Percentiles rank a stretch among this genome's conserved stretches.
Evolutionary conservation across 164 flowering plant species (phyloP).

Genomic region (Dillenia suffruticosa): DNA sequence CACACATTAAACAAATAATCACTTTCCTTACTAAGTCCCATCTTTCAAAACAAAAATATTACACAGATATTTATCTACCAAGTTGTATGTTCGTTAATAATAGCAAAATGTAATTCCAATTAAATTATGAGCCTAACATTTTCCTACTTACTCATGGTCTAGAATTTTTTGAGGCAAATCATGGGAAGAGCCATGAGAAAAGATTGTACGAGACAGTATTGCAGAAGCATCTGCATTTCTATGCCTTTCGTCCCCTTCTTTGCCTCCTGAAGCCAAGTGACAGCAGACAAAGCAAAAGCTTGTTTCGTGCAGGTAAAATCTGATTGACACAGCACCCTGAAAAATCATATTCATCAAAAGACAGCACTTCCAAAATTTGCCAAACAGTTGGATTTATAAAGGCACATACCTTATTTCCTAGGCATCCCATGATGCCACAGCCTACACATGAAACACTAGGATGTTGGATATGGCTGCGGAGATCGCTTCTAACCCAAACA

Average conservation of each 20-base stretch:
- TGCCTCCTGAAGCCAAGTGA: slow-evolving; percentile 72
- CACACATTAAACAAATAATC: no score
- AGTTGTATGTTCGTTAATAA: not conserved
- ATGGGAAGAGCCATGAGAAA: slow-evolving; percentile 44
- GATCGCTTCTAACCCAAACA: slow-evolving; percentile 11
- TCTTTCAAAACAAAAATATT: not conserved
- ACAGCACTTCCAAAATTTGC: no score
- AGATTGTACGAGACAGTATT: slow-evolving; percentile 50
- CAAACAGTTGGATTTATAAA: no score
- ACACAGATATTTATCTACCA: no score
- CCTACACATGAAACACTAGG: slow-evolving; percentile 14
- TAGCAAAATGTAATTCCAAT: no score
- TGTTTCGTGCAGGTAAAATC: slow-evolving; percentile 57
- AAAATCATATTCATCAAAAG: not conserved
- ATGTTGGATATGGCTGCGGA: not conserved
- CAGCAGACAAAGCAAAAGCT: slow-evolving; percentile 83
- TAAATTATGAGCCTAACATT: no score
- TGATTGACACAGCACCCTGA: slow-evolving; percentile 74
- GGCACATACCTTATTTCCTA: slow-evolving; percentile 11
- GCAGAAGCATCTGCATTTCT: slow-evolving; percentile 53
- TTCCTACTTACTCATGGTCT: slow-evolving; percentile 63
- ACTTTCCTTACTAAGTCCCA: not conserved
- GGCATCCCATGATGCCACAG: slow-evolving; percentile 19
- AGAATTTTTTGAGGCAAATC: slow-evolving; percentile 54
- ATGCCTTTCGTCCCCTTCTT: slow-evolving; percentile 47